Base-by-base conservation (phyloP, 1,139 yeast genomes). In the Zhuliangozyma parablackwelliae region DNA sequence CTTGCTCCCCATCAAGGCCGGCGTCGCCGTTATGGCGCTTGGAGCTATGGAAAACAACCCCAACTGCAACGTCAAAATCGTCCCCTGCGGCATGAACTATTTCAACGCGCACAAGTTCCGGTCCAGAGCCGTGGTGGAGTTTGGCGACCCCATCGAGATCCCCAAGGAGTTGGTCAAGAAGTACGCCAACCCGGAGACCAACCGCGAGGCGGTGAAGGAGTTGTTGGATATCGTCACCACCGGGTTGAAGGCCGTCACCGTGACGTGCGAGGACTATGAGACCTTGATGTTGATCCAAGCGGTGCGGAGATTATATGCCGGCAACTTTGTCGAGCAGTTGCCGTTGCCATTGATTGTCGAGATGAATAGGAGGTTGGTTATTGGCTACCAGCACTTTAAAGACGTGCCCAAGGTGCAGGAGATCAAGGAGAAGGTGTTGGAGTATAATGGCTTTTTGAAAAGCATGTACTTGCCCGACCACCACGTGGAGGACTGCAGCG, bases 31-130 rank as follows among this genome's bases (percentile, higher is more conserved):
- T 36, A 92, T 92, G 97, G 97, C 97, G 0, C 66, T 92, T 16
- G 97, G 97, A 13, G 94, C 97, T 0, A 75, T 87, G 72, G 86
- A 81, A 12, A 69, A 75, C 35, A 72, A 78, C 43, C 88, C 94
- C 0, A 71, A 77, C 31, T 78, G 84, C 44, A 78, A 80, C 35
- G 89, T 92, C 7, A 82, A 83, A 49, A 85, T 92, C 46, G 95
- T 92, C 20, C 97, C 97, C 5, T 87, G 95, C 49, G 98, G 98
- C 29, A 82, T 92, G 92, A 92, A 92, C 62, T 92, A 92, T 61
- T 92, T 92, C 72, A 95, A 88, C 59, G 92, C 97, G 10, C 95
- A 92, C 61, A 87, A 85, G 57, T 92, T 92, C 61, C 75, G 97
- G 56, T 88, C 96, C 2, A 74, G 97, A 51, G 97, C 97, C 1